Base-by-base conservation (phyloP, 2,329 filamentous ascomycete genomes). In the Thelonectria blattea region DNA sequence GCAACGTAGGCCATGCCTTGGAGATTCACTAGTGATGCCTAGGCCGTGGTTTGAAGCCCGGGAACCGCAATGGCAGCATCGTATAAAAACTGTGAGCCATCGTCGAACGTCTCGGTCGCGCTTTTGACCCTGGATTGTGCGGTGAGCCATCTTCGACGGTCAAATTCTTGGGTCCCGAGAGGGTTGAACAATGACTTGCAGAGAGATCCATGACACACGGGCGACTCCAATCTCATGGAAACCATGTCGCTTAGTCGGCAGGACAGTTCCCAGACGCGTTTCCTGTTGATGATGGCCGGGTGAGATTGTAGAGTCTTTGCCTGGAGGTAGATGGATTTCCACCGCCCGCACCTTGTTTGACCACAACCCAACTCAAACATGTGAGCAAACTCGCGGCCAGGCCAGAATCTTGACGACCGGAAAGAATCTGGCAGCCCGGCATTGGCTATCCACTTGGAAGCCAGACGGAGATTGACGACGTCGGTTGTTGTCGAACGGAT, bases 151-250 rank as follows among this genome's bases (percentile, higher is more conserved):
- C 10, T 17, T 12, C 20, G 24, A 48, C 48, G 17, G 7, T 60
- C 43, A 17, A 30, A 30, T 30, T 30, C 27, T 10, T 46, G 14
- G 34, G 20, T 17, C 9, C 47, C 53, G n/a, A 56, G 39, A 24
- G 52, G 52, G 20, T 60, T 41, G 47, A 60, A 52, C 15, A 55
- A 46, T 2, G 58, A 60, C 49, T 51, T 52, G 32, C 48, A 52
- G 20, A 22, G 32, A 18, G 43, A 52, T 32, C 30, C 54, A 37
- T 52, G 15, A 27, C 48, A 60, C 27, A 49, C 14, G 11, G 24
- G 48, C 9, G 58, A 39, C 49, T 60, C 48, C 6, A 60, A 18
- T 20, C 48, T 47, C 58, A 48, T 24, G 7, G 37, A 20, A 39
- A 52, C 54, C 30, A 52, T 52, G 45, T 60, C 53, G 14, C 52